phyloP scores from a whole-genome alignment of 2,329 filamentous ascomycete species.

The Aschersonia sp. region DNA sequence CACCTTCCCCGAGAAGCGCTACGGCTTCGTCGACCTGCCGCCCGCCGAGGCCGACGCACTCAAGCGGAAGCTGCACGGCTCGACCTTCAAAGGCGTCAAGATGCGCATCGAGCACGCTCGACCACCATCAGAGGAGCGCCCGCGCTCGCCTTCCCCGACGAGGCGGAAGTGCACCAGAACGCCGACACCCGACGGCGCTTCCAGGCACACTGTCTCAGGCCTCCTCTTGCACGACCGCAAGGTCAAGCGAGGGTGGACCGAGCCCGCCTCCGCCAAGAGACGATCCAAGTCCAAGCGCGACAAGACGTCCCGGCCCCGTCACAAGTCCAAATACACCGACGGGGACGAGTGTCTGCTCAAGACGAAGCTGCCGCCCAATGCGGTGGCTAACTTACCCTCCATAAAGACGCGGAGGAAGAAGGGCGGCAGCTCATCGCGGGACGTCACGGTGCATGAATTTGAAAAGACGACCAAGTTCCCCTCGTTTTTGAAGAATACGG shows the following conservation, averaged over 20 bases:
- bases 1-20: slow-evolving; percentile 80
- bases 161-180: slow-evolving; percentile 19
- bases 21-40: slow-evolving; percentile 81
- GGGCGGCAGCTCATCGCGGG: slow-evolving; percentile 10
- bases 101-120: slow-evolving; percentile 73
- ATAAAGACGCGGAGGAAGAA: slow-evolving; percentile 36
- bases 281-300: slow-evolving; percentile 24
- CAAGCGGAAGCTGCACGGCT: slow-evolving; percentile 80
- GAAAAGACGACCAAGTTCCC: slow-evolving; percentile 72
- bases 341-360: slow-evolving; percentile 75
- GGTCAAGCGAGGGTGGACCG: slow-evolving; percentile 83
- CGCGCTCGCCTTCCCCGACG: background rate
- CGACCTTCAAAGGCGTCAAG: slow-evolving; percentile 71
- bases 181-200: slow-evolving; percentile 19
- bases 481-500: slow-evolving; percentile 54
- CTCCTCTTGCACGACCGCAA: slow-evolving; percentile 61
- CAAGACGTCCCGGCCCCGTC: slow-evolving; percentile 41
- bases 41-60: slow-evolving; percentile 74
- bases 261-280: slow-evolving; percentile 37
- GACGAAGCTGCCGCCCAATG: slow-evolving; percentile 48
- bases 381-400: slow-evolving; percentile 25
- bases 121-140: slow-evolving; percentile 19
- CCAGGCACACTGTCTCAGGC: slow-evolving; percentile 35
- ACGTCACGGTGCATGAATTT: slow-evolving; percentile 77
- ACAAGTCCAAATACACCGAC: slow-evolving; percentile 68